These are phyloP conservation scores for Phialophora expanda DNA, from an alignment of 2,329 filamentous ascomycete genomes.

Conservation along the genomic window DNA sequence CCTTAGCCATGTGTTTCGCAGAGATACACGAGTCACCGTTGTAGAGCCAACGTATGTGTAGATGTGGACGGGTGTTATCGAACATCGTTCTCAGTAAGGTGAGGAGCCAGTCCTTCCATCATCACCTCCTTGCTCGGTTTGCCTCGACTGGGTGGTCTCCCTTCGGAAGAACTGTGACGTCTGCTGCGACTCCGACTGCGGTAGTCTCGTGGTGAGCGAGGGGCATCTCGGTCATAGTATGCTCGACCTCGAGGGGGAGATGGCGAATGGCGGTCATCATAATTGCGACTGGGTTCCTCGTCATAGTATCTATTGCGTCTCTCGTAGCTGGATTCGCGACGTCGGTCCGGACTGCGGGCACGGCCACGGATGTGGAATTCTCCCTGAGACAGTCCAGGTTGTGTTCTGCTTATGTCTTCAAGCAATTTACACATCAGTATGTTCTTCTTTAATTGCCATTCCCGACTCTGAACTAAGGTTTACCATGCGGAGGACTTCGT, in stretches of 20 bases:
- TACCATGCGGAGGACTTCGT: constrained; percentile 54
- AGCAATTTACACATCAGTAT: constrained; percentile 47
- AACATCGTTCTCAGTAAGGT: constrained; percentile 60
- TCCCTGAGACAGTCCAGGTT: constrained; percentile 46
- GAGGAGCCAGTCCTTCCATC: constrained; percentile 56
- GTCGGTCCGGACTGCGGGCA: constrained; percentile 43
- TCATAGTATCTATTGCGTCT: constrained; percentile 32
- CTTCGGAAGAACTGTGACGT: constrained; percentile 43
- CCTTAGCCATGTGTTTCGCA: constrained; percentile 37
- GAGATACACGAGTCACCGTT: constrained; percentile 25
- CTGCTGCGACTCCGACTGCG: constrained; percentile 43
- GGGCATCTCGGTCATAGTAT: constrained; percentile 55
- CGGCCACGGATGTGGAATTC: constrained; percentile 44
- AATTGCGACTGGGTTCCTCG: constrained; percentile 4
- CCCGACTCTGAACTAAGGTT: constrained; percentile 41
- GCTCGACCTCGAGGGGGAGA: constrained; percentile 47
- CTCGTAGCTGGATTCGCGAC: constrained; percentile 42
- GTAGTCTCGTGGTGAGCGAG: constrained; percentile 48
- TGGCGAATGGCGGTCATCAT: constrained; percentile 43
- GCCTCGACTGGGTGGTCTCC: constrained; percentile 48
- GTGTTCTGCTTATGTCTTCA: constrained; percentile 48
- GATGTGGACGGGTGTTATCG: constrained; percentile 46
- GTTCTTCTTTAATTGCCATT: constrained; percentile 38
- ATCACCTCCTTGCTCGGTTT: constrained; percentile 57
- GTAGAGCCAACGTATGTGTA: constrained; percentile 28